A percentile compares a stretch with the other conserved stretches of the same genome.
These are phyloP conservation scores for Colletotrichum chlorophyti DNA, from an alignment of 2,329 filamentous ascomycete species.

Conservation along the genomic window DNA sequence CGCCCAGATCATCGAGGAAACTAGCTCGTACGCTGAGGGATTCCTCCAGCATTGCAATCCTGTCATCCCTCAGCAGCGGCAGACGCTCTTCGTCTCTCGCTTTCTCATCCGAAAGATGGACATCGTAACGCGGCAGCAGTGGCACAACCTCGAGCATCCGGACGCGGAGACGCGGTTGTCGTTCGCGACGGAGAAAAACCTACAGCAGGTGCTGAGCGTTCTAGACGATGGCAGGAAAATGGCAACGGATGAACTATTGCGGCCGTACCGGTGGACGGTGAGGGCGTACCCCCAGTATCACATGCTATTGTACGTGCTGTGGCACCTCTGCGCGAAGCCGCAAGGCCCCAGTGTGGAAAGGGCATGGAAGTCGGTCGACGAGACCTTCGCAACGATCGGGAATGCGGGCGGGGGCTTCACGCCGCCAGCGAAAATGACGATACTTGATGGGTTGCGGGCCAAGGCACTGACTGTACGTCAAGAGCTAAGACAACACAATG, in stretches of 20 bases:
- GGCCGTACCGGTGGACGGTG: conserved; percentile 44
- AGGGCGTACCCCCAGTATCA: conserved; percentile 51
- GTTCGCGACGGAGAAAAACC: conserved; percentile 39
- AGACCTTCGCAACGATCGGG: conserved; percentile 11
- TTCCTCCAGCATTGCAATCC: conserved; percentile 58
- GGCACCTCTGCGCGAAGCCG: conserved; percentile 49
- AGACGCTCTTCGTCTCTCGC: conserved; percentile 36
- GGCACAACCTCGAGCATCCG: conserved; percentile 30
- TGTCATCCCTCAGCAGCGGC: conserved; percentile 51
- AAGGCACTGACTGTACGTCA: conserved; percentile 36
- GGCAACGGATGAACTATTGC: conserved; percentile 43
- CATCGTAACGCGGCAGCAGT: conserved; percentile 40
- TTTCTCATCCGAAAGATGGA: conserved; percentile 43
- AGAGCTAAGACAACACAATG: background rate
- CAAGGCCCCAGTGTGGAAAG: conserved; percentile 35
- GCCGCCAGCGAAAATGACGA: conserved; percentile 37
- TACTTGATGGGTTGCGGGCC: conserved; percentile 38
- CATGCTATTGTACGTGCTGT: conserved; percentile 49
- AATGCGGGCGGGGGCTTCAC: conserved; percentile 26
- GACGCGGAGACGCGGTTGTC: conserved; percentile 28
- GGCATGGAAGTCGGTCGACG: conserved; percentile 39
- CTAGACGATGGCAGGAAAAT: conserved; percentile 40
- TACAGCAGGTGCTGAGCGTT: conserved; percentile 40
- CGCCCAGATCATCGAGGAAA: conserved; percentile 46
- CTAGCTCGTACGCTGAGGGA: conserved; percentile 53